Percentiles rank a stretch among this genome's conserved stretches.
phyloP scores from a whole-genome alignment of 768 basidiomycete genomes.

The Chalciporus chontae region DNA sequence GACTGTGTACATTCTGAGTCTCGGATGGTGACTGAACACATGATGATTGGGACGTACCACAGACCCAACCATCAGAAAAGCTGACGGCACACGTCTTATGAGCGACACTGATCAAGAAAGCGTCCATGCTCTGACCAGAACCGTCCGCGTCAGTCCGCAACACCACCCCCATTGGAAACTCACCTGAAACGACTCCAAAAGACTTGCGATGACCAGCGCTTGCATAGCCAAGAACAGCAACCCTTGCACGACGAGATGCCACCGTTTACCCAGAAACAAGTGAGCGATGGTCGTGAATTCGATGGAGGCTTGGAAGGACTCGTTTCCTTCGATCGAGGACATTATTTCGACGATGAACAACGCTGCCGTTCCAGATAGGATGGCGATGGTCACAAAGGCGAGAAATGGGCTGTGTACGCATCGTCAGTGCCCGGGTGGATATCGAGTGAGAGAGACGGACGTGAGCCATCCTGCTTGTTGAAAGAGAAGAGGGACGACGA shows the following conservation, averaged over 20 bases:
- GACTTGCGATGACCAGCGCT: slow-evolving; percentile 21
- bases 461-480: slow-evolving; percentile 27
- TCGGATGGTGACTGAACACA: background rate
- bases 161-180: background rate
- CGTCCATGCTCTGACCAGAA: slow-evolving; percentile 18
- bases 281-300: slow-evolving; percentile 26
- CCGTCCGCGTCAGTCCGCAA: background rate
- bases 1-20: slow-evolving; percentile 9
- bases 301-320: slow-evolving; percentile 20
- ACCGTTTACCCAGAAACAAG: slow-evolving; percentile 23
- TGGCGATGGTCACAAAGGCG: slow-evolving; percentile 14
- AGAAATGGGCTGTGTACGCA: slow-evolving; percentile 15
- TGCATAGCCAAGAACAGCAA: slow-evolving; percentile 22
- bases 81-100: slow-evolving; percentile 26
- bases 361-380: slow-evolving; percentile 18
- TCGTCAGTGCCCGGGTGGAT: background rate
- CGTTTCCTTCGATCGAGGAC: slow-evolving; percentile 27
- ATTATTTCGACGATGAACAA: slow-evolving; percentile 21
- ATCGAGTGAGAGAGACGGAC: slow-evolving; percentile 5
- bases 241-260: slow-evolving; percentile 19
- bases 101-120: slow-evolving; percentile 20
- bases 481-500: slow-evolving; percentile 20
- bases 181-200: slow-evolving; percentile 25
- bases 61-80: slow-evolving; percentile 20
- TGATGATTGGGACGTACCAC: slow-evolving; percentile 8